Percentiles rank a stretch among this genome's conserved stretches.
Evolutionary conservation across 2,329 filamentous ascomycete species (phyloP).

Genomic region (Beauveria varroae): DNA sequence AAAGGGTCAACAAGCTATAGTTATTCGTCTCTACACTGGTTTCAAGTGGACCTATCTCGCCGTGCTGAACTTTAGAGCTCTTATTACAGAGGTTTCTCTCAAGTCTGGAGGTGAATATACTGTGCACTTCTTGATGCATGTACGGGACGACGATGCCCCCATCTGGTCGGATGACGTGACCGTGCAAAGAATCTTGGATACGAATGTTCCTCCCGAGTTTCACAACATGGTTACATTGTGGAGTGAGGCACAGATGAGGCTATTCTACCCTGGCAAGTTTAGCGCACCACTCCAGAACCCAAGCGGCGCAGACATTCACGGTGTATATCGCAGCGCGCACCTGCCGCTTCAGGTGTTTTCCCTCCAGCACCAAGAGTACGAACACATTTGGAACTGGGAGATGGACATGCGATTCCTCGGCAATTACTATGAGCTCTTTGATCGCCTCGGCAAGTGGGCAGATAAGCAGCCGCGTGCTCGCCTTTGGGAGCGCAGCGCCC

Average conservation of each 20-base stretch:
- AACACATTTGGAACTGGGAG: constrained; percentile 64
- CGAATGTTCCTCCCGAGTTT: constrained; percentile 64
- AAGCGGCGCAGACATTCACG: constrained; percentile 51
- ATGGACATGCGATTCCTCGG: constrained; percentile 60
- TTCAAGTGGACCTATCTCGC: constrained; percentile 73
- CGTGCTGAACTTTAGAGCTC: constrained; percentile 71
- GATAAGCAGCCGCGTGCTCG: constrained; percentile 59
- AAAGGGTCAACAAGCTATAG: constrained; percentile 59
- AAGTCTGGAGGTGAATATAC: constrained; percentile 74
- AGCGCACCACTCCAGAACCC: constrained; percentile 58
- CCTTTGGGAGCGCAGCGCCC: constrained; percentile 70
- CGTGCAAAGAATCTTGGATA: constrained; percentile 62
- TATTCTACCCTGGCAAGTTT: constrained; percentile 67
- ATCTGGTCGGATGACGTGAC: constrained; percentile 75
- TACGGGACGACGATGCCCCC: constrained; percentile 69
- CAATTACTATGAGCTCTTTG: constrained; percentile 66
- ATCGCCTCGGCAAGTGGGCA: constrained; percentile 59
- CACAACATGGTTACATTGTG: constrained; percentile 73
- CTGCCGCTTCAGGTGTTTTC: constrained; percentile 59
- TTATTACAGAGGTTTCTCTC: constrained; percentile 72
- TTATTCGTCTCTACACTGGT: constrained; percentile 74
- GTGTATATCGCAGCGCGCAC: constrained; percentile 61
- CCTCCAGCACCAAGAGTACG: constrained; percentile 54
- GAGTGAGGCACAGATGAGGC: constrained; percentile 76
- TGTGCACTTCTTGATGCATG: constrained; percentile 77